These are phyloP conservation scores for Malus hybrid DNA, from an alignment of 331 rosid genomes.

Conservation along the genomic window DNA sequence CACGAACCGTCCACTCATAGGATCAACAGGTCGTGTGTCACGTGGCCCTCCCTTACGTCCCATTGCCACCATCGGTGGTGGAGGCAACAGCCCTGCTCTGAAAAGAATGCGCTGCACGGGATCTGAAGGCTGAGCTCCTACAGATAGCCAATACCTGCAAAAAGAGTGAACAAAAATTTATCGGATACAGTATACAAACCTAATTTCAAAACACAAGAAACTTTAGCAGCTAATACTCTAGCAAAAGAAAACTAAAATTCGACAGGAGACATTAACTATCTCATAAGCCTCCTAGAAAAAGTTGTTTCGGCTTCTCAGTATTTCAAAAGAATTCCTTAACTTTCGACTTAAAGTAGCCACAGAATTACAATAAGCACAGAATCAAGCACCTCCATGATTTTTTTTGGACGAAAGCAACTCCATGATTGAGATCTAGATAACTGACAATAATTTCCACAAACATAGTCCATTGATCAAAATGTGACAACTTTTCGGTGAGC, in stretches of 20 bases:
- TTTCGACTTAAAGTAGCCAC: background rate
- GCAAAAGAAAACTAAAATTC: too few species aligned
- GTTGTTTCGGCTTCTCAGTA: background rate
- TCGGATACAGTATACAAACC: background rate
- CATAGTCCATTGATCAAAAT: background rate
- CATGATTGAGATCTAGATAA: background rate
- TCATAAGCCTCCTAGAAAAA: background rate
- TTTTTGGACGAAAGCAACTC: background rate
- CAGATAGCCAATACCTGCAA: constrained; percentile 90
- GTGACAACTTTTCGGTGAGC: background rate
- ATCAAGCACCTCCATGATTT: background rate
- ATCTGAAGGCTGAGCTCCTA: constrained; percentile 95
- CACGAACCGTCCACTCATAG: constrained; percentile 49
- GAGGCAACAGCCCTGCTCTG: constrained; percentile 75
- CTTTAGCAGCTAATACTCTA: too few species aligned
- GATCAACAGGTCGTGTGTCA: constrained; percentile 57
- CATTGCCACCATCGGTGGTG: constrained; percentile 88
- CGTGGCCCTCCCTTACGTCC: constrained; percentile 74
- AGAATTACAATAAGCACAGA: background rate
- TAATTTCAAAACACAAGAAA: background rate
- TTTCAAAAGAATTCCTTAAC: background rate
- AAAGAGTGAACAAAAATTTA: background rate
- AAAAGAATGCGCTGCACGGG: constrained; percentile 75
- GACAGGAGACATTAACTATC: background rate
- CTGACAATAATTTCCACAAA: background rate